These are phyloP conservation scores for Penicillium sp. DNA, from an alignment of 2,329 filamentous ascomycete genomes.

Conservation along the genomic window DNA sequence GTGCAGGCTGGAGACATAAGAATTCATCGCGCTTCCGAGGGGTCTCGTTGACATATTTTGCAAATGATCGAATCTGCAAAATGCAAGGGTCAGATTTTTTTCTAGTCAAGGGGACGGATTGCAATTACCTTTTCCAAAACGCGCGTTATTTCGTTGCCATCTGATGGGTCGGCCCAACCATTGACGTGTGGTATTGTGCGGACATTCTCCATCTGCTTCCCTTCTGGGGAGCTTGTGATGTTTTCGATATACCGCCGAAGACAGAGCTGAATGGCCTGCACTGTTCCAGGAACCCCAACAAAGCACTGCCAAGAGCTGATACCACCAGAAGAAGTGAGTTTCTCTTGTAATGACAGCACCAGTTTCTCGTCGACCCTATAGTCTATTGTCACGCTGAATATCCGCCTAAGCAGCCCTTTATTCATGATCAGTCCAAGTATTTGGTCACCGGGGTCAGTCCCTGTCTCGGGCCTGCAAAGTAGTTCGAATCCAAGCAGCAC, in stretches of 20 bases:
- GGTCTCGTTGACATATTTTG: conserved; percentile 6
- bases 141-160: background rate
- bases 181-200: too few relatives aligned
- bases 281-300: background rate
- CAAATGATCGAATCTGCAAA: conserved; percentile 12
- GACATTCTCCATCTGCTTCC: too few relatives aligned
- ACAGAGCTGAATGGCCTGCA: background rate
- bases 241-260: background rate
- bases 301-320: background rate
- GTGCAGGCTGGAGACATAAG: too few relatives aligned
- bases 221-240: too few relatives aligned
- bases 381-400: background rate
- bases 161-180: too few relatives aligned
- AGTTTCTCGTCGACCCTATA: background rate
- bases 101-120: background rate
- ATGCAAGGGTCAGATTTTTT: background rate
- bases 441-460: background rate
- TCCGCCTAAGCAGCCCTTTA: background rate
- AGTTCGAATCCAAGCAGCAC: background rate
- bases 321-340: too few relatives aligned
- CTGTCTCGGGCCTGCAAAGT: background rate
- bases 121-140: background rate
- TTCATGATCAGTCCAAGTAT: background rate
- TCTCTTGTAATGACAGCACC: too few relatives aligned
- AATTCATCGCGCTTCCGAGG: conserved; percentile 3